Conservation (phyloP, 805 yeast species). For the Lachancea dasiensis region DNA sequence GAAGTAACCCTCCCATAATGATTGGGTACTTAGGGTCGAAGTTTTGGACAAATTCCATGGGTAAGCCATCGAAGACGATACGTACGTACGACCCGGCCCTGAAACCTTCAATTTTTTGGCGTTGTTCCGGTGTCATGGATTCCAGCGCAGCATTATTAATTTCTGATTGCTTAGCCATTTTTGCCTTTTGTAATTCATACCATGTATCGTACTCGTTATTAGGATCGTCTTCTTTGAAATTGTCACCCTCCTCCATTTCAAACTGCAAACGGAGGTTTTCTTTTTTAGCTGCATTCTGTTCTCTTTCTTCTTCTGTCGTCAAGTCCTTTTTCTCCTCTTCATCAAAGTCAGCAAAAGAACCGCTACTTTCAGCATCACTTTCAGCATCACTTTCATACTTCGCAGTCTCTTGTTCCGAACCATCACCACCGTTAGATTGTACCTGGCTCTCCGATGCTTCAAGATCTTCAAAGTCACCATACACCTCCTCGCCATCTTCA, state of each 20-base stretch:
- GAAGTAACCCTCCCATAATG: slow-evolving; percentile 81
- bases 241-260: slow-evolving; percentile 61
- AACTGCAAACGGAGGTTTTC: slow-evolving; percentile 84
- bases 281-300: slow-evolving; percentile 79
- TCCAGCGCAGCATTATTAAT: slow-evolving; percentile 80
- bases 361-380: slow-evolving; percentile 32
- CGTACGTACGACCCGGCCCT: slow-evolving; percentile 93
- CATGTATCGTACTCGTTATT: slow-evolving; percentile 89
- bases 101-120: slow-evolving; percentile 83
- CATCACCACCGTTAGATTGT: slow-evolving; percentile 12
- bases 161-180: slow-evolving; percentile 92
- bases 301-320: slow-evolving; percentile 70
- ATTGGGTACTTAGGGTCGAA: slow-evolving; percentile 83
- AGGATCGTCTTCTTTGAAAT: slow-evolving; percentile 72
- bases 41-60: slow-evolving; percentile 85
- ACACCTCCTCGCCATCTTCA: slow-evolving; percentile 40
- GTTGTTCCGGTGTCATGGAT: slow-evolving; percentile 65
- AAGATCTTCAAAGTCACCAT: slow-evolving; percentile 53
- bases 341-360: slow-evolving; percentile 37
- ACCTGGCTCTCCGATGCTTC: slow-evolving; percentile 34
- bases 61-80: slow-evolving; percentile 71
- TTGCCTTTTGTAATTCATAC: slow-evolving; percentile 96
- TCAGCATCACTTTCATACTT: slow-evolving; percentile 10
- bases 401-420: slow-evolving; percentile 1
- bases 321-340: slow-evolving; percentile 37